phyloP scores from a whole-genome alignment of 371 early-diverging fungal species.

The Parasitella parasitica region DNA sequence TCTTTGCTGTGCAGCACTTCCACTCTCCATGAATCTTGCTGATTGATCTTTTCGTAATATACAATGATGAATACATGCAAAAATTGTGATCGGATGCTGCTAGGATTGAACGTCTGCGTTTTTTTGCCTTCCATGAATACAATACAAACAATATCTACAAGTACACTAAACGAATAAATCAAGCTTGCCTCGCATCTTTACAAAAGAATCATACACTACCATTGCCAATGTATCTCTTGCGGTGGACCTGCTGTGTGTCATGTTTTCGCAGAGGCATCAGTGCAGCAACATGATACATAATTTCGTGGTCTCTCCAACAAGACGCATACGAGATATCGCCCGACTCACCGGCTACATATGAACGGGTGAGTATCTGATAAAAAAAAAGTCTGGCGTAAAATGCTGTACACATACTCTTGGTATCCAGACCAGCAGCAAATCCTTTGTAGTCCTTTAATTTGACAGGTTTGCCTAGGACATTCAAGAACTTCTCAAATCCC shows the following conservation, averaged over 20 bases:
- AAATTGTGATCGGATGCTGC: constrained; percentile 66
- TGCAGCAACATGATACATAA: constrained; percentile 88
- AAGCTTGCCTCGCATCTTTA: neutral
- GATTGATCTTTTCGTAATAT: constrained; percentile 41
- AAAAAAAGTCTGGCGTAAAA: too few species aligned
- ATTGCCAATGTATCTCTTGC: constrained; percentile 87
- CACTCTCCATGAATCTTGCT: constrained; percentile 46
- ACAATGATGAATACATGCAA: constrained; percentile 73
- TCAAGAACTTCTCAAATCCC: constrained; percentile 63
- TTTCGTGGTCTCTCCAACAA: constrained; percentile 77
- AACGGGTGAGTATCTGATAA: too few species aligned
- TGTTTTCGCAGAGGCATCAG: constrained; percentile 68
- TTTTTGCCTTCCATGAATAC: constrained; percentile 65
- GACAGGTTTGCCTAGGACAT: constrained; percentile 71
- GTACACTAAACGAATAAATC: neutral
- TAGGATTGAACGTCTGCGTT: constrained; percentile 58
- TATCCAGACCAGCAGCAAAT: constrained; percentile 83
- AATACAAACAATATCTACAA: constrained; percentile 68
- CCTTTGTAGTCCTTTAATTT: constrained; percentile 74
- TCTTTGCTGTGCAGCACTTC: constrained; percentile 56
- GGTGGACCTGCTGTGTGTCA: constrained; percentile 79
- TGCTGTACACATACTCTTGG: constrained; percentile 56
- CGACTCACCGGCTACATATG: constrained; percentile 64
- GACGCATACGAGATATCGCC: constrained; percentile 76
- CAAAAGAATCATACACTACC: constrained; percentile 28